Base-by-base conservation (phyloP, 352 stramenopile genomes). In the Pilasporangium apinafurcum region DNA sequence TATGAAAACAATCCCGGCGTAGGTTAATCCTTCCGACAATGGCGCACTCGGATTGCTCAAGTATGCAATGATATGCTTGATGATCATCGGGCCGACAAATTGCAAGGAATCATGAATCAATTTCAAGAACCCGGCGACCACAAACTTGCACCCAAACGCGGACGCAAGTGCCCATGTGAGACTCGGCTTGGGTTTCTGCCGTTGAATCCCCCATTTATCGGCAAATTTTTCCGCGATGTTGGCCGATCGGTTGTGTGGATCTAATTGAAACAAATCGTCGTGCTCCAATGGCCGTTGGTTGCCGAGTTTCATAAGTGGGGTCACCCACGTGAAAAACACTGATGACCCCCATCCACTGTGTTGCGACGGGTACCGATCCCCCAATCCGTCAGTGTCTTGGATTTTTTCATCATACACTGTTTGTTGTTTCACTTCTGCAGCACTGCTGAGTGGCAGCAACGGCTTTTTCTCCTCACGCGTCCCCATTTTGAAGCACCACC, bases 281-380 rank as follows among this genome's bases (percentile, higher is more conserved):
- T 68, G 53, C 31, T 94, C 65, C 4, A 94, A 50, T 8, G 75
- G 68, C 1, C 73, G 62, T 37, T 78, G 49, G 44, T 73, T 85
- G 9, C 81, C 81, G 38, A 87, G 59, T 41, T 82, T 56, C 67
- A 93, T 85, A 13, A 93, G 39, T 37, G 72, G 72, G 34, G 74
- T 84, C 21, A 93, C 51, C 81, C 81, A 93, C 37, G 61, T 68
- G 53, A 93, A 93, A 27, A 86, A 68, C 20, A 82, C 56, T 17
- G 55, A 56, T n/a, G 67, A 71, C 18, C 64, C 31, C 37, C 75
- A 78, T 9, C 59, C 72, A 5, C 65, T 62, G 46, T 78, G 53
- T 48, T 91, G 67, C 45, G 56, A 63, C 37, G 74, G 74, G 51
- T 74, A 83, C 5, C 59, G 59, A 43, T 78, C 53, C 25, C 71